Evolutionary conservation across 2,329 filamentous ascomycete genomes (phyloP), one percentile per base, ranked within the genome.

Genomic region (Fusarium praegraminearum): DNA sequence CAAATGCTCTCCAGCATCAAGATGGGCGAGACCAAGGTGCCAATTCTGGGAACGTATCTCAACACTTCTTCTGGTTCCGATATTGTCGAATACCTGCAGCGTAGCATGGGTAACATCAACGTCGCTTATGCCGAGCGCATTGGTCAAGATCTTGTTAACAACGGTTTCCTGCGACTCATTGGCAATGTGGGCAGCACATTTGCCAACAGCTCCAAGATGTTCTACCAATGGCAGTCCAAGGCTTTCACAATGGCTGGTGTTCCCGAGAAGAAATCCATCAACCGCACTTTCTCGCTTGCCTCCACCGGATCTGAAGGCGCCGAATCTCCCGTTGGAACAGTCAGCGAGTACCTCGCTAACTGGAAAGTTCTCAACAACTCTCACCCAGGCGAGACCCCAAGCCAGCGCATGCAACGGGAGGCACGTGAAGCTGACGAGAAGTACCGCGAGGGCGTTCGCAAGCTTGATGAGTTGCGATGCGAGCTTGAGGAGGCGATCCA

Each of bases 181-280:
- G 96, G 96, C 70, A 98, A 96, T 75, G 94, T 99, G 56, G 96
- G 96, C 65, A 98, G 89, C 81, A 93, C 91, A 2, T 99, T 99
- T 78, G 94, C 95, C 74, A 99, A 99, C 82, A 98, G 94, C 84
- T 97, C 94, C 70, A 93, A 92, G 81, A 92, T 98, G 89, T 95
- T 93, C 78, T 99, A 99, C 79, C 96, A 99, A 80, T 99, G 96
- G 96, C 91, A 93, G 57, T 89, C 94, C 10, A 97, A 93, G 82
- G 91, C 93, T 7, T 99, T 98, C 82, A 90, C 97, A 77, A 79
- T 96, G 59, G 90, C 93, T 28, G 95, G 94, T 24, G 85, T 97
- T 55, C 94, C 93, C 1, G 95, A 98, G 79, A 97, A 93, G 86
- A 97, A 94, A 84, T 79, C 89, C 2, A 78, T 95, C 51, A 86